These are phyloP conservation scores for Trametes polyzona DNA, from an alignment of 1,284 basidiomycete species.

Conservation along the genomic window DNA sequence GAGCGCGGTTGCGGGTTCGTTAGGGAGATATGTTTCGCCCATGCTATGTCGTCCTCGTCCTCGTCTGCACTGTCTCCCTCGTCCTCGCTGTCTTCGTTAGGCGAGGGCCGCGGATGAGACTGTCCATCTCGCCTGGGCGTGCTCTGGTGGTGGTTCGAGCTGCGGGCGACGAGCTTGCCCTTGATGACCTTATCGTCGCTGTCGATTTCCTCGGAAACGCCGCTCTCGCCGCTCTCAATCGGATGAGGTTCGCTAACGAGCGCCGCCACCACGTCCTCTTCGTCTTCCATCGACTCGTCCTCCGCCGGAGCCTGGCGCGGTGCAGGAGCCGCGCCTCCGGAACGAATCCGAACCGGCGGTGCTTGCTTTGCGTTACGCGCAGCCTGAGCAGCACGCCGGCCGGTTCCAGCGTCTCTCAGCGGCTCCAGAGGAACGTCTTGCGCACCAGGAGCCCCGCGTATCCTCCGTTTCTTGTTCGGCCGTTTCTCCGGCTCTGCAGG, in stretches of 20 bases:
- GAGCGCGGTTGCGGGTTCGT: too few relatives aligned
- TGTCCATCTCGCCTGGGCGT: too few relatives aligned
- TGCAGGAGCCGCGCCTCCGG: too few relatives aligned
- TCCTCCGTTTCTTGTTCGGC: neutral
- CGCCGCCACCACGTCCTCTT: conserved; percentile 7
- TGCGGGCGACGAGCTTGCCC: conserved; percentile 3
- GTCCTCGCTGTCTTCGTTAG: neutral
- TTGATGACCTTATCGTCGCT: conserved; percentile 20
- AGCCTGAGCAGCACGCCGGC: neutral
- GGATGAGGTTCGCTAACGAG: too few relatives aligned
- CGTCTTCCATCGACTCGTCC: too few relatives aligned
- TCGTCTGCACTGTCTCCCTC: conserved; percentile 14
- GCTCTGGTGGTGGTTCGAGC: too few relatives aligned
- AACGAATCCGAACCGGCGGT: neutral
- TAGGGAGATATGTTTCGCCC: too few relatives aligned
- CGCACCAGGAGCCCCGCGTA: neutral
- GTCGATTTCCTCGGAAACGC: conserved; percentile 12
- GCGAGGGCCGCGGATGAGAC: neutral
- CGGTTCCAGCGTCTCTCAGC: neutral
- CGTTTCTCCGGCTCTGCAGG: neutral
- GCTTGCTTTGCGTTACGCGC: neutral
- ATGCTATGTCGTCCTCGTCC: conserved; percentile 10
- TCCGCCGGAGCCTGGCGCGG: too few relatives aligned
- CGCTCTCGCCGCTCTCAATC: neutral
- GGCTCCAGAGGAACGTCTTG: neutral